Percentiles rank a stretch among this genome's conserved stretches.
Evolutionary conservation across 192 early-diverging fungal genomes (phyloP).

Genomic region (Gonapodya sp.): DNA sequence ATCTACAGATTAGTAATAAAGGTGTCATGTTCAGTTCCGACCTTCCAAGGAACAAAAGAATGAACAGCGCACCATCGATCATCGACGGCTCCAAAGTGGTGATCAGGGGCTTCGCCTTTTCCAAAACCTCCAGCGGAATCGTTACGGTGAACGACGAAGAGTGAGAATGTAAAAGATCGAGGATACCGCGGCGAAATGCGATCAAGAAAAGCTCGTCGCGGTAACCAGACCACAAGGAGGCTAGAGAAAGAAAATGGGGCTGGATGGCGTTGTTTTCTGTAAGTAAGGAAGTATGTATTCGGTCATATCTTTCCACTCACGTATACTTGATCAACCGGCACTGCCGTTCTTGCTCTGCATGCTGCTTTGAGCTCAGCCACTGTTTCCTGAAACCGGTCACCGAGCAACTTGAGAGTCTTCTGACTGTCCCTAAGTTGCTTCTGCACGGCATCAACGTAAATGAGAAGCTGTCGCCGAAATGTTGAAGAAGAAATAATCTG

Average conservation of each 20-base stretch:
- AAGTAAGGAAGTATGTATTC: no score
- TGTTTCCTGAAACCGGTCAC: conserved; percentile 29
- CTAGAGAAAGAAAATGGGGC: conserved; percentile 42
- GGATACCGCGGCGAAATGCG: conserved; percentile 38
- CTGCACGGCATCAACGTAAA: conserved; percentile 47
- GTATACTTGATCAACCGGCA: conserved; percentile 54
- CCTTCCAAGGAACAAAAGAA: neutral
- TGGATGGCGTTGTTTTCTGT: no score
- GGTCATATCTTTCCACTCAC: conserved; percentile 25
- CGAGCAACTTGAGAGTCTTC: conserved; percentile 22
- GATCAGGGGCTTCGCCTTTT: neutral
- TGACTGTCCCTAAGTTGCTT: conserved; percentile 32
- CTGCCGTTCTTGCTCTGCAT: conserved; percentile 46
- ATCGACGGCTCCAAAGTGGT: neutral
- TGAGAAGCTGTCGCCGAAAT: conserved; percentile 39
- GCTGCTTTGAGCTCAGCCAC: conserved; percentile 37
- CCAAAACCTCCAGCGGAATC: neutral
- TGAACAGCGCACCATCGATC: neutral
- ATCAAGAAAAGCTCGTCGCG: conserved; percentile 44
- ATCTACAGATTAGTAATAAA: no score
- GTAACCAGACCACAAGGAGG: conserved; percentile 38
- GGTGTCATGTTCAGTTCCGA: no score
- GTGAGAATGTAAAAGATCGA: conserved; percentile 28
- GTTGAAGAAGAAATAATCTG: conserved; percentile 26
- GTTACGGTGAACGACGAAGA: neutral